phyloP scores from a whole-genome alignment of 768 basidiomycete genomes.

The Asterophora parasitica region DNA sequence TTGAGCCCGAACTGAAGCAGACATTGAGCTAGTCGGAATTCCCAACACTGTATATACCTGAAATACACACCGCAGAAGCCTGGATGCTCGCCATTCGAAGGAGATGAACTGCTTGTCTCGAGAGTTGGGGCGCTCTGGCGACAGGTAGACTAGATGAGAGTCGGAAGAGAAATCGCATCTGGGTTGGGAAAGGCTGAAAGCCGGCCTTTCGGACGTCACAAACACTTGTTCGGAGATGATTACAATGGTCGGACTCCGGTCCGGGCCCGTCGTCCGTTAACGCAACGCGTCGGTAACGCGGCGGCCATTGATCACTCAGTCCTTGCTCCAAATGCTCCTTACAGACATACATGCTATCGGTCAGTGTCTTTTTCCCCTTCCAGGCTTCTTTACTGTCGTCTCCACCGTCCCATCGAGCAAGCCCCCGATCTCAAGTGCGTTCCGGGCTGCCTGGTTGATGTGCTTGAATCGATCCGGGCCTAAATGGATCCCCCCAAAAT shows the following conservation, averaged over 20 bases:
- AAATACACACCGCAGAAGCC: constrained; percentile 29
- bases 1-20: constrained; percentile 61
- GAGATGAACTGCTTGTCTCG: constrained; percentile 6
- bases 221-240: no score
- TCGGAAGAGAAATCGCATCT: constrained; percentile 18
- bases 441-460: constrained; percentile 93
- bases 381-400: constrained; percentile 23
- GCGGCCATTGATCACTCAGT: no score
- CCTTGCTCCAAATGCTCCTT: no score
- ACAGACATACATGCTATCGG: not conserved
- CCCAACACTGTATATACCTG: not conserved
- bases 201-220: no score
- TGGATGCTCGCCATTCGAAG: constrained; percentile 59
- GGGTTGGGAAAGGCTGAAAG: constrained; percentile 9
- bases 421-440: constrained; percentile 83
- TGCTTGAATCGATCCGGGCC: constrained; percentile 89
- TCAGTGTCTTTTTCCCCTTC: constrained; percentile 20
- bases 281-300: no score
- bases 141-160: constrained; percentile 23
- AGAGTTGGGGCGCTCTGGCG: constrained; percentile 17
- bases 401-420: constrained; percentile 59
- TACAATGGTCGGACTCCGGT: constrained; percentile 1
- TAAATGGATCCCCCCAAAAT: constrained; percentile 88
- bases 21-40: not conserved
- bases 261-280: no score